Evolutionary conservation across 257 asterid genomes (phyloP), one percentile per base, ranked within the genome.

Genomic region (Solanum habrochaites): DNA sequence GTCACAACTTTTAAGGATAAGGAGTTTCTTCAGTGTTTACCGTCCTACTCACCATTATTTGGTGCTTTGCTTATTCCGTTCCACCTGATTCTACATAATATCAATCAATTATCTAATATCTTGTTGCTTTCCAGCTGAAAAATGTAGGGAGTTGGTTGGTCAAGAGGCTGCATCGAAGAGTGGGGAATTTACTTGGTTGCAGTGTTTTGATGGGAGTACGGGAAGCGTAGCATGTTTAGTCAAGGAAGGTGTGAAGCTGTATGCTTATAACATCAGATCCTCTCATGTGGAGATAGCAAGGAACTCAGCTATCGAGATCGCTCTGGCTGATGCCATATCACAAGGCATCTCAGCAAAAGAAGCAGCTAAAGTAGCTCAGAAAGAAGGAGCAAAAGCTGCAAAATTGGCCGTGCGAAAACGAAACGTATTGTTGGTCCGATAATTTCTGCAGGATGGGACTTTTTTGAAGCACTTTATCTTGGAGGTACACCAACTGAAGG

Each of bases 381-480:
- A 90, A 88, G 98, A 95, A 91, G 99, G 99, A 64, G 96, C 95
- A 78, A 94, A 93, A 91, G 99, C 99, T 56, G 98, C 98, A 74
- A 95, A 95, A 91, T 88, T 94, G n/a, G 99, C 99, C 11, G 93
- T 92, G 10, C 90, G 91, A 75, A 87, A 95, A 94, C 92, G 86
- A 93, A 95, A 87, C 99, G 96, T 56, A 93, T 97, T 72, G 67
- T 97, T n/a, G 99, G 99, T 74, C 99, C 99, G 45, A 91, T 97
- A 72, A 91, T 97, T 87, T 94, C 99, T 88, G 93, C 97, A 11
- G 99, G 99, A 25, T 97, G 99, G 99, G 99, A 97, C 81, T 94
- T 95, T 75, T 97, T 97, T 27, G 99, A 97, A 93, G 96, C 98
- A 16, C 86, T 97, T 78, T 95, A 97, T 90, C 94, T 86, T 82